These are phyloP conservation scores for Coniochaeta hoffmannii DNA, from an alignment of 2,329 filamentous ascomycete species.

Conservation along the genomic window DNA sequence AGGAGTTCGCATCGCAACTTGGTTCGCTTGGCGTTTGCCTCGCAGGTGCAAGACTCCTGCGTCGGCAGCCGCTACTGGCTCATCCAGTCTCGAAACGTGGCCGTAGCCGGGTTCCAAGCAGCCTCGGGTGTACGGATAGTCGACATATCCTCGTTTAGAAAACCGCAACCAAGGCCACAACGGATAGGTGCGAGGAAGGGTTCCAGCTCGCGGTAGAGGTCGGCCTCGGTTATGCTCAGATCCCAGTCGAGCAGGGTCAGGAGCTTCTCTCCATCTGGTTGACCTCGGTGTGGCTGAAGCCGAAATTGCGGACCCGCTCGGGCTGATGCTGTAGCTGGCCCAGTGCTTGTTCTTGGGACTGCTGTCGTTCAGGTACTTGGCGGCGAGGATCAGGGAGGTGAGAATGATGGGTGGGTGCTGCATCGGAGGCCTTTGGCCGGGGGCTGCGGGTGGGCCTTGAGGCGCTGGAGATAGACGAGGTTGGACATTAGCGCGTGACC, in stretches of 20 bases:
- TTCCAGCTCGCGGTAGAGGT: slow-evolving; percentile 82
- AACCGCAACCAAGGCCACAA: no score
- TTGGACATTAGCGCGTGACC: slow-evolving; percentile 93
- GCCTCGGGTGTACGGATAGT: no score
- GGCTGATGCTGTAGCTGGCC: slow-evolving; percentile 85
- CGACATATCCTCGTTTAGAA: no score
- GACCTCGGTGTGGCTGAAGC: slow-evolving; percentile 90
- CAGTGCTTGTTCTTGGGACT: slow-evolving; percentile 99
- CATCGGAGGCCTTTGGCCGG: slow-evolving; percentile 95
- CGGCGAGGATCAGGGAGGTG: slow-evolving; percentile 73
- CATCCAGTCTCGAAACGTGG: no score
- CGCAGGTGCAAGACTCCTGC: no score
- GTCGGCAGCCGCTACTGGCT: no score
- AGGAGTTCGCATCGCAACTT: no score
- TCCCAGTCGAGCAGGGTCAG: slow-evolving; percentile 95
- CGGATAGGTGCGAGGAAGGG: slow-evolving; percentile 84
- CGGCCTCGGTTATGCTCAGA: slow-evolving; percentile 73
- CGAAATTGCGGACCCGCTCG: slow-evolving; percentile 61
- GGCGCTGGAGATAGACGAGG: slow-evolving; percentile 81
- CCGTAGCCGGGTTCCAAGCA: no score
- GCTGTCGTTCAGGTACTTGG: slow-evolving; percentile 98
- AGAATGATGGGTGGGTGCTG: slow-evolving; percentile 96
- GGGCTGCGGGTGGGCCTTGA: slow-evolving; percentile 78
- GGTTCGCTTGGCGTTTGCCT: no score
- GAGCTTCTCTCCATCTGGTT: slow-evolving; percentile 99